Percentiles rank a stretch among this genome's conserved stretches.
Conservation (phyloP, 2,329 filamentous ascomycete species). For the Stachybotrys chartarum region DNA sequence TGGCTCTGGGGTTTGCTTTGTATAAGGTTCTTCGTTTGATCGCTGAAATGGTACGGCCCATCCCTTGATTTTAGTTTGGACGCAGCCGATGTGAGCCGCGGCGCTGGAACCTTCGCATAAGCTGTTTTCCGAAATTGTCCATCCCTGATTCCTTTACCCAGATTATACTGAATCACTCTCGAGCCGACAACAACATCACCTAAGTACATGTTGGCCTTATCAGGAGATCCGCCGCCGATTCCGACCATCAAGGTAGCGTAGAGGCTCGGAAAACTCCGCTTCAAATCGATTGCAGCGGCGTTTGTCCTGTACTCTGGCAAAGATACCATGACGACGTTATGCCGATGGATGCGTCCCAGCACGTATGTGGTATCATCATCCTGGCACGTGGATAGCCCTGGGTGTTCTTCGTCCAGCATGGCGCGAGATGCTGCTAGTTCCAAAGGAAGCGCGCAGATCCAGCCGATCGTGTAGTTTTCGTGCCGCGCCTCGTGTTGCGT, state of each 20-base stretch:
- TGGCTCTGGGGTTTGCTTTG: not conserved
- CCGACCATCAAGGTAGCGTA: too few relatives aligned
- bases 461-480: slow-evolving; percentile 8
- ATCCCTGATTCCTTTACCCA: not conserved
- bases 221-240: slow-evolving; percentile 10
- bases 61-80: not conserved
- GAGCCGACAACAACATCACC: slow-evolving; percentile 8
- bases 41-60: not conserved
- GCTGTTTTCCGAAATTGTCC: not conserved
- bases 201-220: slow-evolving; percentile 8
- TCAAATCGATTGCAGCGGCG: too few relatives aligned
- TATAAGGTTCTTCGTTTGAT: not conserved
- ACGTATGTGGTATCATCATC: slow-evolving; percentile 9
- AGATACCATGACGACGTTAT: slow-evolving; percentile 10
- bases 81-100: not conserved
- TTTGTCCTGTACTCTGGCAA: slow-evolving; percentile 9
- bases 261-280: too few relatives aligned
- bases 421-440: slow-evolving; percentile 9
- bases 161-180: not conserved
- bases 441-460: slow-evolving; percentile 10
- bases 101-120: not conserved
- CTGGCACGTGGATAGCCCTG: not conserved
- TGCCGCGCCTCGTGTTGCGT: not conserved
- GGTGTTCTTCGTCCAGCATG: slow-evolving; percentile 11
- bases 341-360: slow-evolving; percentile 4